Conservation (phyloP, 169 alveolate species). For the Plasmodium gallinaceum region DNA sequence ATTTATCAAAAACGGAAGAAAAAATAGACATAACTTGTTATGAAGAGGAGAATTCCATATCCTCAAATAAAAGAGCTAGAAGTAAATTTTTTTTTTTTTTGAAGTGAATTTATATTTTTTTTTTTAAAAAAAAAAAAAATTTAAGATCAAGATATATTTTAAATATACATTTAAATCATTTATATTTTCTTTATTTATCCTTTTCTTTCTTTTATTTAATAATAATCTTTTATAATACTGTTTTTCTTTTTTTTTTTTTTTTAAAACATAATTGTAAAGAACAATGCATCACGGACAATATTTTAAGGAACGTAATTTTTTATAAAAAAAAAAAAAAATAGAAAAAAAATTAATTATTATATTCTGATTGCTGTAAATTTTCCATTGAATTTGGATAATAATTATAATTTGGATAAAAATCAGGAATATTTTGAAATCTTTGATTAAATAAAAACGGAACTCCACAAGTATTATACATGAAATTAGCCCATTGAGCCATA, state of each 20-base stretch:
- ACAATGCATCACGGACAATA: constrained; percentile 48
- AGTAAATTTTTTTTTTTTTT: constrained; percentile 18
- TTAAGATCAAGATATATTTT: constrained; percentile 13
- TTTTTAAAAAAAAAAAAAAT: constrained; percentile 1
- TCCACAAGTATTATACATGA: constrained; percentile 68
- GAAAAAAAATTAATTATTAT: constrained; percentile 30
- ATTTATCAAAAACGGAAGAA: constrained; percentile 12
- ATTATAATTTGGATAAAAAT: constrained; percentile 57
- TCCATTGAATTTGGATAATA: constrained; percentile 57
- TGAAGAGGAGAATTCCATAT: background rate
- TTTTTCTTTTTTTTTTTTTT: background rate
- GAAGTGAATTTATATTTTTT: constrained; percentile 25
- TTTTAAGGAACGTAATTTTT: constrained; percentile 17
- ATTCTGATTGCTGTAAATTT: constrained; percentile 47
- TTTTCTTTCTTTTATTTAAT: background rate
- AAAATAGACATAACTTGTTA: background rate
- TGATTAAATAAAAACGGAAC: constrained; percentile 64
- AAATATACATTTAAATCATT: background rate
- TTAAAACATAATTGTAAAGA: constrained; percentile 22
- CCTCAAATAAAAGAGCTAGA: constrained; percentile 1
- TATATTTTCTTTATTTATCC: background rate
- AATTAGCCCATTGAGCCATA: constrained; percentile 71
- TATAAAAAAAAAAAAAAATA: constrained; percentile 8
- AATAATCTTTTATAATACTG: background rate
- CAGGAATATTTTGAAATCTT: constrained; percentile 68